Evolutionary conservation across 306 rosid species (phyloP).

Genomic region (Mucuna pruriens): DNA sequence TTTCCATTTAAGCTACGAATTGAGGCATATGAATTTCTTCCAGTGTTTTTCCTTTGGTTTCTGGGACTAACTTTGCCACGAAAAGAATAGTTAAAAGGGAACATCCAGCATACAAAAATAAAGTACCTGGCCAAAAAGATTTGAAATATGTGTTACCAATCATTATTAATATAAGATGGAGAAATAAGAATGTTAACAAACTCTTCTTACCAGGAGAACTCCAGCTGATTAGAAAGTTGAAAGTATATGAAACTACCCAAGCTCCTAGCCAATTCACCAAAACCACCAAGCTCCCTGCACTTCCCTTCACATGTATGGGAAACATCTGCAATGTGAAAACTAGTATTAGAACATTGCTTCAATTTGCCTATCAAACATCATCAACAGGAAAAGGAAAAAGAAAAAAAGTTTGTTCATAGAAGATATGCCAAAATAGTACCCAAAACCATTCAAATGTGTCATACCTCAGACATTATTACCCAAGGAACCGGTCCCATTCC

Average conservation of each 20-base stretch:
- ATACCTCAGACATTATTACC: slow-evolving; percentile 92
- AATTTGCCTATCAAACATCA: not conserved
- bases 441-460: slow-evolving; percentile 12
- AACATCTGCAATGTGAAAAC: slow-evolving; percentile 58
- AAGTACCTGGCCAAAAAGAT: slow-evolving; percentile 61
- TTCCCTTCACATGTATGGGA: slow-evolving; percentile 80
- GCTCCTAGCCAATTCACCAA: slow-evolving; percentile 78
- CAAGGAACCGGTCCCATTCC: slow-evolving; percentile 93
- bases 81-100: slow-evolving; percentile 66
- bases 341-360: not conserved
- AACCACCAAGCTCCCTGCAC: slow-evolving; percentile 74
- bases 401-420: not conserved
- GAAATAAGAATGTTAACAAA: slow-evolving; percentile 9
- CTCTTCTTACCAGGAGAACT: slow-evolving; percentile 63
- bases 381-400: not conserved
- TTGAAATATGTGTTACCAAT: slow-evolving; percentile 8
- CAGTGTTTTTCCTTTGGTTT: slow-evolving; percentile 85
- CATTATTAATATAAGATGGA: not conserved
- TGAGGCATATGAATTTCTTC: slow-evolving; percentile 81
- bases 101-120: slow-evolving; percentile 61
- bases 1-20: slow-evolving; percentile 38
- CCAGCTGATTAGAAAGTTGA: slow-evolving; percentile 78
- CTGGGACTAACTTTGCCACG: slow-evolving; percentile 75
- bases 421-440: not conserved
- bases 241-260: slow-evolving; percentile 74